Base-by-base conservation (phyloP, 768 basidiomycete genomes). In the Amanita inopinata region DNA sequence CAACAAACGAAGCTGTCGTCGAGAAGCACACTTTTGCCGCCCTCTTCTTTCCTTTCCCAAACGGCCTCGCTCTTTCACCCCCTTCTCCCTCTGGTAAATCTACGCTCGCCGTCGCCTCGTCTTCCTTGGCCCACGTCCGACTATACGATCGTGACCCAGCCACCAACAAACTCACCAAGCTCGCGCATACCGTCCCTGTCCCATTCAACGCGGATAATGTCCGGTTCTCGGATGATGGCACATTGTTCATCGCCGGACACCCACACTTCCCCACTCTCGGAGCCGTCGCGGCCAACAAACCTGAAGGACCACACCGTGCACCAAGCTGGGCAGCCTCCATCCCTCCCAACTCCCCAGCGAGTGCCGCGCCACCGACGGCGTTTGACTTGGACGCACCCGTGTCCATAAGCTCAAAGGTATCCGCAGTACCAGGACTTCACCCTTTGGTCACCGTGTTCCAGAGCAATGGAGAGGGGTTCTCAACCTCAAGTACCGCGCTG, bases 141-240 rank as follows among this genome's bases (percentile, higher is more conserved):
- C 53, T 83, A 43, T 85, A 80, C 62, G 49, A 61, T 30, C 69
- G 79, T 20, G 58, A 76, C 51, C 43, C 61, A 2, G 44, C 40
- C 11, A 73, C 69, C 3, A 71, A 77, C 47, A 51, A 54, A 0
- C 66, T 85, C 15, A 55, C 52, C 7, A 55, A 53, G 1, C 56
- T 56, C 5, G 54, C 56, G 5, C 54, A 69, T 34, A 49, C 53
- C 18, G 61, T 82, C 4, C 61, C 54, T 0, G 57, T 78, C 1
- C 83, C 83, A 2, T 80, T 82, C 57, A 54, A 60, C 4, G 66
- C 75, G 0, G 83, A 86, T 51, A 86, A 86, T 51, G 41, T 84
- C 28, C 61, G 59, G 39, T 83, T 67, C 50, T 71, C 57, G 6
- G 54, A 73, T 39, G 65, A 48, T 15, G 53, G 60, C 20, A 52